Conservation (phyloP, 768 basidiomycete genomes). For the Agaricus sinodeliciosus region DNA sequence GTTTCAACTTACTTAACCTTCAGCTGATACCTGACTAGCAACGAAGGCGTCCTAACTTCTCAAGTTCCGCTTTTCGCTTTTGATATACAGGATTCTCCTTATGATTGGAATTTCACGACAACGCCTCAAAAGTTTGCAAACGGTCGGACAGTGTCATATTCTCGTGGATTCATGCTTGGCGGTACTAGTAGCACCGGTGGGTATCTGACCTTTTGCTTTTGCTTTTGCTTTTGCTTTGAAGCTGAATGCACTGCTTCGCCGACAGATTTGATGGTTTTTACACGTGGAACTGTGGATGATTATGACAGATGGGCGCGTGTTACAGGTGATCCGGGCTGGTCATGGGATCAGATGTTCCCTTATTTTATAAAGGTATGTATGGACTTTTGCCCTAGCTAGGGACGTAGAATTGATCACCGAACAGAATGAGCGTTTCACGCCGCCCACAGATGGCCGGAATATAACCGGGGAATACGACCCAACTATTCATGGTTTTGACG, state of each 20-base stretch:
- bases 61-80: constrained; percentile 17
- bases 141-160: constrained; percentile 15
- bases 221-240: too few species aligned
- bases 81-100: constrained; percentile 11
- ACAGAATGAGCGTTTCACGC: constrained; percentile 30
- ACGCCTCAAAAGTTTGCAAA: constrained; percentile 16
- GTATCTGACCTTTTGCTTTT: neutral
- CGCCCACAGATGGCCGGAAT: constrained; percentile 31
- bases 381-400: too few species aligned
- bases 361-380: constrained; percentile 23
- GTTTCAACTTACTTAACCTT: neutral
- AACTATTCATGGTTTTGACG: constrained; percentile 26
- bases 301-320: constrained; percentile 18
- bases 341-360: constrained; percentile 23
- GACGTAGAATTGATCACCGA: neutral
- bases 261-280: constrained; percentile 25
- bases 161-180: constrained; percentile 23
- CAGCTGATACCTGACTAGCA: neutral
- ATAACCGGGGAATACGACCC: constrained; percentile 31
- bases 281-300: constrained; percentile 25
- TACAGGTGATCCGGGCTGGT: constrained; percentile 27
- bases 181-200: constrained; percentile 23
- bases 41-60: constrained; percentile 12
- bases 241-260: neutral
- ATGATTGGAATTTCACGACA: constrained; percentile 27